These are phyloP conservation scores for Neurospora sp. DNA, from an alignment of 495 filamentous ascomycete species.

Conservation along the genomic window DNA sequence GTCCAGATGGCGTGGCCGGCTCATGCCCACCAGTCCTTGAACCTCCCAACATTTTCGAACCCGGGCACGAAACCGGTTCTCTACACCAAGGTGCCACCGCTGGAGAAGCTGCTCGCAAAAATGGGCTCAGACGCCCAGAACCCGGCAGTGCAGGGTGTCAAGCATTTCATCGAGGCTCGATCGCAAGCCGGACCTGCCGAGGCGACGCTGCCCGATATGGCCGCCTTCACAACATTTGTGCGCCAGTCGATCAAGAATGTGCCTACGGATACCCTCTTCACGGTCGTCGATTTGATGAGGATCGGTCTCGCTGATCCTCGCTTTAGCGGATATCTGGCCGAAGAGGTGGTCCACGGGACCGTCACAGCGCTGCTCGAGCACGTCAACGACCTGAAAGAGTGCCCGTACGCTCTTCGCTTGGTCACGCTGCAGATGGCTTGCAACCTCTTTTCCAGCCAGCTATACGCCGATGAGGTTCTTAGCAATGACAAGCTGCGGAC, in stretches of 20 bases:
- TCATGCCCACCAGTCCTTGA: conserved; percentile 64
- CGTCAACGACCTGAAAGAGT: conserved; percentile 36
- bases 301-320: conserved; percentile 68
- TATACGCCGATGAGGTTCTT: conserved; percentile 42
- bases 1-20: conserved; percentile 66
- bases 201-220: conserved; percentile 51
- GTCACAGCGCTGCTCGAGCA: conserved; percentile 54
- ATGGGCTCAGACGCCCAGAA: conserved; percentile 46
- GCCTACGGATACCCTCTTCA: conserved; percentile 54
- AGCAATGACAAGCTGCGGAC: conserved; percentile 24
- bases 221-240: conserved; percentile 44
- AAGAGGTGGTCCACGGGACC: conserved; percentile 55
- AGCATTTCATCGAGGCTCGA: conserved; percentile 53
- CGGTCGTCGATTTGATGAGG: conserved; percentile 73
- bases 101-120: conserved; percentile 75
- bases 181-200: conserved; percentile 43
- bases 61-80: conserved; percentile 53
- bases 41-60: conserved; percentile 57
- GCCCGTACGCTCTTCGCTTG: conserved; percentile 73
- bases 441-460: conserved; percentile 53
- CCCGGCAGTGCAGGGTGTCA: conserved; percentile 45
- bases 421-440: conserved; percentile 57
- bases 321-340: conserved; percentile 79
- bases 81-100: conserved; percentile 71
- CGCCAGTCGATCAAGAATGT: conserved; percentile 37